Conservation (phyloP, 2,329 filamentous ascomycete species). For the Botrytis byssoidea region DNA sequence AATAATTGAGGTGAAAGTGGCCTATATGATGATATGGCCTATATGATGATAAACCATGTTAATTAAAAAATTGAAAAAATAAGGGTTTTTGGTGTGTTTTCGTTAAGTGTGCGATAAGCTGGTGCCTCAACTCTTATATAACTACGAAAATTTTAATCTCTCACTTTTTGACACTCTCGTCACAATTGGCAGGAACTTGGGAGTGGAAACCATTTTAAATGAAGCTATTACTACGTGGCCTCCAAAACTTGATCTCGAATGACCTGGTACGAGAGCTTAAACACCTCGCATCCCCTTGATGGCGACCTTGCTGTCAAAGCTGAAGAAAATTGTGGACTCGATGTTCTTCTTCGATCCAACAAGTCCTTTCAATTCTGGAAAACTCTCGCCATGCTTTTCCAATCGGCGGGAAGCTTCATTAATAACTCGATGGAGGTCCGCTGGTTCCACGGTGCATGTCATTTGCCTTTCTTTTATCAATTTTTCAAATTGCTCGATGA, state of each 20-base stretch:
- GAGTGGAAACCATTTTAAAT: background rate
- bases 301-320: background rate
- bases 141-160: background rate
- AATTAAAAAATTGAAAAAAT: too few relatives aligned
- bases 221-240: background rate
- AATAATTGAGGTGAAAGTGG: too few relatives aligned
- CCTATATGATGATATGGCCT: too few relatives aligned
- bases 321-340: background rate
- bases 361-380: background rate
- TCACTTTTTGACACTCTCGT: background rate
- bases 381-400: background rate
- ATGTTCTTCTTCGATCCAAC: background rate
- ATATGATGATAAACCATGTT: too few relatives aligned
- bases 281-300: background rate
- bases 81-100: too few relatives aligned
- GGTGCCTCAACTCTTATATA: too few relatives aligned
- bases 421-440: background rate
- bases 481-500: background rate
- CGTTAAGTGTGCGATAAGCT: too few relatives aligned
- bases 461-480: background rate
- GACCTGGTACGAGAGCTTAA: background rate
- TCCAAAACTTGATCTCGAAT: background rate
- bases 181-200: background rate
- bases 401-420: background rate
- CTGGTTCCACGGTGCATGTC: background rate